Evolutionary conservation across 2,329 filamentous ascomycete species (phyloP).

Genomic region (Talaromyces rugulosus): DNA sequence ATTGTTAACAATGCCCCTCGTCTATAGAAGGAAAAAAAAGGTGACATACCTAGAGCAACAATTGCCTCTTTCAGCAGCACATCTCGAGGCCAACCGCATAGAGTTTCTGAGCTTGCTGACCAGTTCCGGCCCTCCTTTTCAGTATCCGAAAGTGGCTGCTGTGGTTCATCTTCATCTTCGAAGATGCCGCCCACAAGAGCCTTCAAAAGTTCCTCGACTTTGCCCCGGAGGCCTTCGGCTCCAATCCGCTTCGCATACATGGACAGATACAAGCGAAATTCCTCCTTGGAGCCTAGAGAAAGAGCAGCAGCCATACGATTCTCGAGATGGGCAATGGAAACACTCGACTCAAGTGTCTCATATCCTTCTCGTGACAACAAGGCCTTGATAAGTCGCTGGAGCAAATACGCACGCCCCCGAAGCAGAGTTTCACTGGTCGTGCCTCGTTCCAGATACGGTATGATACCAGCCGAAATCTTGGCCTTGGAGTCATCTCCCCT

Average conservation of each 20-base stretch:
- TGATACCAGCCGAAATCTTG: slow-evolving; percentile 77
- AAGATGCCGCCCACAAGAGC: slow-evolving; percentile 70
- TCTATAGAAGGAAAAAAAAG: neutral
- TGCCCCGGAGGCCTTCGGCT: slow-evolving; percentile 77
- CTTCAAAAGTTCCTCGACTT: slow-evolving; percentile 88
- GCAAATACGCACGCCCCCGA: slow-evolving; percentile 83
- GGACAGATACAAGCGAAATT: slow-evolving; percentile 90
- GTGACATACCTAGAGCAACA: slow-evolving; percentile 75
- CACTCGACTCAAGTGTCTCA: slow-evolving; percentile 83
- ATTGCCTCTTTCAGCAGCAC: slow-evolving; percentile 88
- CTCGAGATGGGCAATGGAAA: slow-evolving; percentile 91
- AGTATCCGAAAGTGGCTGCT: slow-evolving; percentile 19
- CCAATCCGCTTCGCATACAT: slow-evolving; percentile 98
- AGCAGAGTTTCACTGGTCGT: slow-evolving; percentile 90
- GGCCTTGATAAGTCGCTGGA: slow-evolving; percentile 87
- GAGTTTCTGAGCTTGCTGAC: slow-evolving; percentile 55
- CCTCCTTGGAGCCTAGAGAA: slow-evolving; percentile 78
- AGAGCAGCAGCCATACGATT: slow-evolving; percentile 88
- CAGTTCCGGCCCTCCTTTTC: slow-evolving; percentile 42
- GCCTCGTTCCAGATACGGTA: slow-evolving; percentile 87
- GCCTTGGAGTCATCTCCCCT: slow-evolving; percentile 50
- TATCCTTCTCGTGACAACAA: slow-evolving; percentile 85
- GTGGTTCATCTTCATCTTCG: slow-evolving; percentile 50
- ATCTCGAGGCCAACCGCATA: slow-evolving; percentile 88
- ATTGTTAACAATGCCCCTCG: neutral